Evolutionary conservation across 208 protist genomes (phyloP).

Genomic region (Trypanosoma boissoni): DNA sequence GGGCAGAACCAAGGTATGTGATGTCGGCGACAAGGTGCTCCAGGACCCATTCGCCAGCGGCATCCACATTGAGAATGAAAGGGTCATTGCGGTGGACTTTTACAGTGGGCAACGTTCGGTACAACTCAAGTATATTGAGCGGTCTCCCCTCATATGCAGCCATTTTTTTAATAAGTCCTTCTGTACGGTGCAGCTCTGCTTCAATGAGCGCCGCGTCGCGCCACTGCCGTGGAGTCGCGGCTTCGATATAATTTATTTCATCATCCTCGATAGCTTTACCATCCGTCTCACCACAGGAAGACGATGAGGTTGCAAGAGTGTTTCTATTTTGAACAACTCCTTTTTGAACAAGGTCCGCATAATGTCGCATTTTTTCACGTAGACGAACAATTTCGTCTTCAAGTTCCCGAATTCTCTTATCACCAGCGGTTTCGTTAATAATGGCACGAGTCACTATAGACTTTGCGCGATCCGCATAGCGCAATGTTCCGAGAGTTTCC

Average conservation of each 20-base stretch:
- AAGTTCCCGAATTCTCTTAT: constrained; percentile 85
- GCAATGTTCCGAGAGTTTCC: constrained; percentile 89
- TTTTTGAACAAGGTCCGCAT: constrained; percentile 28
- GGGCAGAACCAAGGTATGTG: constrained; percentile 48
- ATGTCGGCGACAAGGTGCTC: constrained; percentile 36
- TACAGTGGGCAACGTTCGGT: constrained; percentile 19
- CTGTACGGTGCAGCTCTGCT: constrained; percentile 45
- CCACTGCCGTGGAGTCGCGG: constrained; percentile 8
- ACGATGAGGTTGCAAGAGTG: not conserved
- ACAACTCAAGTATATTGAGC: constrained; percentile 18
- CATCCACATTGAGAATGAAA: constrained; percentile 77
- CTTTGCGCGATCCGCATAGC: constrained; percentile 92
- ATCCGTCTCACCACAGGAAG: not conserved
- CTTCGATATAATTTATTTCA: not conserved
- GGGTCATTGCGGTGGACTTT: constrained; percentile 30
- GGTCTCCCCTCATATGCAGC: constrained; percentile 34
- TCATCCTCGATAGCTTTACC: constrained; percentile 2
- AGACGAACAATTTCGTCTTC: constrained; percentile 74
- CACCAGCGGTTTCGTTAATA: constrained; percentile 83
- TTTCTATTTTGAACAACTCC: constrained; percentile 3
- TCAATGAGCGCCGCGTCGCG: constrained; percentile 42
- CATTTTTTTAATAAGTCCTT: constrained; percentile 62
- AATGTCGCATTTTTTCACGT: constrained; percentile 54
- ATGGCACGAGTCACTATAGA: constrained; percentile 84
- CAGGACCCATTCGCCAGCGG: constrained; percentile 65